Base-by-base conservation (phyloP, 805 yeast genomes). In the Pichia eremophila region DNA sequence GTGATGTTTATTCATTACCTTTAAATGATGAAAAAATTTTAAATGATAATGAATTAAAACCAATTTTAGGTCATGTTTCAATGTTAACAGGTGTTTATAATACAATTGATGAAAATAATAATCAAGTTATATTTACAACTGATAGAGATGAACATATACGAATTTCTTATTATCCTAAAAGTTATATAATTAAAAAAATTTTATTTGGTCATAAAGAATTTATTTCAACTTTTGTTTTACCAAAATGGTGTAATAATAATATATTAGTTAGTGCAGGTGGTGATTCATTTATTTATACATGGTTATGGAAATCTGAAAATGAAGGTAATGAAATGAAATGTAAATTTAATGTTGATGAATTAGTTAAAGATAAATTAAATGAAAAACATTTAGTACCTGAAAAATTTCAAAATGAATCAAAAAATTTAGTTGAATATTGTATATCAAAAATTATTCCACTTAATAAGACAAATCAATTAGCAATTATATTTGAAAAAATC, bases 61-160 rank as follows among this genome's bases (percentile, higher is more conserved):
- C 97, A 3, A 72, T 91, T 8, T 68, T 91, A 46, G 99, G 99
- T 8, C 99, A 93, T 65, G 98, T 93, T 6, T 90, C 97, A 3
- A 88, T 93, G 96, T 74, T 93, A 51, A 85, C 95, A n/a, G 88
- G 81, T 52, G 74, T 90, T 2, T 59, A 72, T 29, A 68, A 80
- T 28, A 70, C 73, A 12, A 56, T 57, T 3, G 61, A 65, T 40
- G 64, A 70, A 31, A 43, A 54, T 18, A 75, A 72, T 9, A 74
- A 75, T 50, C 70, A 72, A 52, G 83, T 66, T 50, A 62, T 90
- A 15, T 72, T 91, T 47, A 81, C 95, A 2, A 80, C 90, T 37
- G 99, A 93, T 68, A 77, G 99, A 66, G 99, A 93, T 65, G 99
- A 93, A 65, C 99, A 95, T 64, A 84, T 93, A 52, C 77, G 95